Evolutionary conservation across 1,284 basidiomycete genomes (phyloP).

Genomic region (Ustilago trichophora): DNA sequence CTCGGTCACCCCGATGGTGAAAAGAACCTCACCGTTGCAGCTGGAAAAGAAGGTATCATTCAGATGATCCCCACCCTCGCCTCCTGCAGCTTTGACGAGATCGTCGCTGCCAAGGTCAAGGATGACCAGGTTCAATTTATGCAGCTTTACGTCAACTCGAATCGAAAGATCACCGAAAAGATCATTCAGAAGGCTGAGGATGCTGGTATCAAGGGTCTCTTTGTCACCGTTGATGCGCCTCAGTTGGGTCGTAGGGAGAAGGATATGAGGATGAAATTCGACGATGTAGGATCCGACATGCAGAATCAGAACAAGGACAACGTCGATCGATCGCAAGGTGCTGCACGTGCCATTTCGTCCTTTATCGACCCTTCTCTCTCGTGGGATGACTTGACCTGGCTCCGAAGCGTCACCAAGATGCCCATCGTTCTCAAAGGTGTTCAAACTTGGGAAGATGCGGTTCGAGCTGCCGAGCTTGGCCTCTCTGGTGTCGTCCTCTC

Average conservation of each 20-base stretch:
- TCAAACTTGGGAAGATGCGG: slow-evolving; percentile 74
- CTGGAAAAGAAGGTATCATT: slow-evolving; percentile 76
- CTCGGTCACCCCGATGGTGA: slow-evolving; percentile 92
- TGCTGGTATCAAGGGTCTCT: slow-evolving; percentile 81
- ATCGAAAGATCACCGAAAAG: slow-evolving; percentile 76
- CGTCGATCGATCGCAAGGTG: slow-evolving; percentile 54
- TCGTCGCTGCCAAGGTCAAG: slow-evolving; percentile 72
- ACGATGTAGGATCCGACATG: slow-evolving; percentile 70
- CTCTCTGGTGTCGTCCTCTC: slow-evolving; percentile 68
- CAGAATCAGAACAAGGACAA: slow-evolving; percentile 62
- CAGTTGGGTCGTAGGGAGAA: slow-evolving; percentile 84
- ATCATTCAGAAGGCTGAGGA: slow-evolving; percentile 78
- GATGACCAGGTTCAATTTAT: slow-evolving; percentile 70
- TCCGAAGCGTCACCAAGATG: slow-evolving; percentile 77
- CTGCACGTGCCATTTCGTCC: slow-evolving; percentile 69
- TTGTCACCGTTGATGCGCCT: slow-evolving; percentile 88
- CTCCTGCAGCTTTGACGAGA: slow-evolving; percentile 72
- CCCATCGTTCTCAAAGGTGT: slow-evolving; percentile 85
- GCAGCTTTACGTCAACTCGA: slow-evolving; percentile 81
- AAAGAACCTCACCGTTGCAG: slow-evolving; percentile 82
- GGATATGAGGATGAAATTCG: slow-evolving; percentile 72
- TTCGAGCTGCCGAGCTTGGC: slow-evolving; percentile 71
- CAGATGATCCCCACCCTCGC: slow-evolving; percentile 71
- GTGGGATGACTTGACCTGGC: slow-evolving; percentile 76
- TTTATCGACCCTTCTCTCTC: slow-evolving; percentile 70